Base-by-base conservation (phyloP, 164 flowering plant genomes). In the Macadamia integrifolia region DNA sequence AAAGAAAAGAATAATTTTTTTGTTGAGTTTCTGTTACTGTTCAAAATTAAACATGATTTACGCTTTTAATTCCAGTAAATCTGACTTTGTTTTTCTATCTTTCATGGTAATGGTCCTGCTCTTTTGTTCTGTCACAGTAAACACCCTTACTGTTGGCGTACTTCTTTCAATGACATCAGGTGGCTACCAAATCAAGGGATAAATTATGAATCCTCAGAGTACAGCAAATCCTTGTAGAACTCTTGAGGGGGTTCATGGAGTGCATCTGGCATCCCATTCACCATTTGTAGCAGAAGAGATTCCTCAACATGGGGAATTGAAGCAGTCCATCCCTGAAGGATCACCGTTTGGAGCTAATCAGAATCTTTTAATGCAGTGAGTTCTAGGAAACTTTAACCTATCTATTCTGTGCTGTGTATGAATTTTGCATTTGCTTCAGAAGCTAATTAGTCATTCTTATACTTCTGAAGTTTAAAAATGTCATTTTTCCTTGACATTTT, bases 211-310 rank as follows among this genome's bases (percentile, higher is more conserved):
- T 83, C 75, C 73, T 62, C 78, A 82, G 72, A 75, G 81, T 65
- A 62, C 69, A 58, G 30, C 73, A 60, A 77, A 53, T 62, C 52
- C 74, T 15, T 74, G 75, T 66, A 76, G 65, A 75, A 70, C 85
- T 71, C 76, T 93, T 3, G 82, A 88, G 58, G 95, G 93, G 72
- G 71, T 93, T 17, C 93, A 85, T 75, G 97, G 93, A 66, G 83
- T 93, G 60, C 91, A 80, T 68, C 52, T 89, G 75, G 79, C 79
- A 30, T 87, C 87, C 65, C 88, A 77, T 76, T 74, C 88, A 14
- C 92, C 92, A 66, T 90, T 88, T 75, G 46, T 63, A 29, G 61
- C 72, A 30, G 81, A 88, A 71, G 87, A 86, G 76, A 74, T 75
- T 65, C 66, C 74, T 64, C 77, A 81, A 66, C 57, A 75, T 70